phyloP scores from a whole-genome alignment of 2,329 filamentous ascomycete genomes.

The Fusarium transvaalense region DNA sequence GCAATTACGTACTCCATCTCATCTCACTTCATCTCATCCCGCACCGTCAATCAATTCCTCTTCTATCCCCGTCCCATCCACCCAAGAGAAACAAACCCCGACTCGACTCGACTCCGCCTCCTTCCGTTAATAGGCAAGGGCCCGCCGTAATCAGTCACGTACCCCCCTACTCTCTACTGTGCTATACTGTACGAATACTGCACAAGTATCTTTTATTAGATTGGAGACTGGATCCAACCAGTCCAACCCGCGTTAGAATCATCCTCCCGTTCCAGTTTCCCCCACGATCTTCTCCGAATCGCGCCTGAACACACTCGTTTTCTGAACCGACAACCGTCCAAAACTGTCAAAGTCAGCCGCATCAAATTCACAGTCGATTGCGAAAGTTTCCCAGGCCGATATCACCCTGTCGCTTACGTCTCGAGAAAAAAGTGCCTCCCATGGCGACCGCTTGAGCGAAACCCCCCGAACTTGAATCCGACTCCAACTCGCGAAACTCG shows the following conservation, averaged over 20 bases:
- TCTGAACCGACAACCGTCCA: constrained; percentile 4
- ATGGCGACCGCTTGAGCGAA: constrained; percentile 44
- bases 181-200: background rate
- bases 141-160: constrained; percentile 27
- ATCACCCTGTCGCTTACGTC: constrained; percentile 1
- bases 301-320: constrained; percentile 31
- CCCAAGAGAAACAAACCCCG: constrained; percentile 5
- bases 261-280: constrained; percentile 22
- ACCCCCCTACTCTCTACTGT: background rate
- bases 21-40: background rate
- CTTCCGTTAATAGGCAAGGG: constrained; percentile 21
- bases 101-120: constrained; percentile 15
- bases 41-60: background rate
- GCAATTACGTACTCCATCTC: background rate
- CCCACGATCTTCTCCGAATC: constrained; percentile 31
- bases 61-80: background rate
- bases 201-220: constrained; percentile 10
- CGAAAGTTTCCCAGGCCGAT: constrained; percentile 10
- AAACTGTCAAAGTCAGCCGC: constrained; percentile 10
- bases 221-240: constrained; percentile 7
- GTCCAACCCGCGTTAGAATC: constrained; percentile 27
- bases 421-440: constrained; percentile 10
- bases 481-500: constrained; percentile 39
- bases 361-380: background rate
- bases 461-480: constrained; percentile 6